Base-by-base conservation (phyloP, 352 stramenopile genomes). In the Phytophthora sp. region DNA sequence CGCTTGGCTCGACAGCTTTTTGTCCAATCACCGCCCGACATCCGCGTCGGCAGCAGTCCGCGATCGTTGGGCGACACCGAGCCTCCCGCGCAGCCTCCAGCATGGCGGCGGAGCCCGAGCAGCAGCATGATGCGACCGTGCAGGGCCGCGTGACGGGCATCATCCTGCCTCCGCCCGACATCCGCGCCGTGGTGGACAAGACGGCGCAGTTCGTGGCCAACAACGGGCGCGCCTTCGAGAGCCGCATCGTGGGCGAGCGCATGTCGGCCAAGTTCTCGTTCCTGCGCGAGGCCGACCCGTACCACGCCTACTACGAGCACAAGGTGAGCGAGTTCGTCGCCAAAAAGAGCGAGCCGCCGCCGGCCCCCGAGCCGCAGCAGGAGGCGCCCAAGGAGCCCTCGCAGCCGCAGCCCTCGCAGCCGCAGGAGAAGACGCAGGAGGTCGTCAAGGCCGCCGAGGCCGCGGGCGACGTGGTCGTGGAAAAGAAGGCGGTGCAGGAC, bases 281-380 rank as follows among this genome's bases (percentile, higher is more conserved):
- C 77, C 82, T 99, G 68, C 90, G 95, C 38, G 72, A 83, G 23
- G 76, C 84, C 12, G 95, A 98, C 53, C 97, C 97, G 35, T 99
- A 99, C 76, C 92, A 99, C 78, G 93, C 95, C 18, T 99, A 99
- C 82, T 99, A 99, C 69, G 96, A 99, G 87, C 83, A 98, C 70
- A 97, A 97, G 57, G 97, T 99, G 54, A 70, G 68, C 42, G 85
- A 97, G 58, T 77, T 97, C 74, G 67, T 92, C 12, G 79, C 82
- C 21, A 63, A 78, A 27, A 79, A 83, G 18, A 62, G 57, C 15
- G 51, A 79, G 12, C 35, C 43, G 6, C 28, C 48, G 4, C 27
- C 51, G 23, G 46, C 42, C 6, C 20, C 48, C 18, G 59, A 61
- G 30, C n/a, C 54, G 1, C 6, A 73, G n/a, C 31, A 74, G 31